phyloP scores from a whole-genome alignment of 345 rosid species.

The Toxicodendron radicans region DNA sequence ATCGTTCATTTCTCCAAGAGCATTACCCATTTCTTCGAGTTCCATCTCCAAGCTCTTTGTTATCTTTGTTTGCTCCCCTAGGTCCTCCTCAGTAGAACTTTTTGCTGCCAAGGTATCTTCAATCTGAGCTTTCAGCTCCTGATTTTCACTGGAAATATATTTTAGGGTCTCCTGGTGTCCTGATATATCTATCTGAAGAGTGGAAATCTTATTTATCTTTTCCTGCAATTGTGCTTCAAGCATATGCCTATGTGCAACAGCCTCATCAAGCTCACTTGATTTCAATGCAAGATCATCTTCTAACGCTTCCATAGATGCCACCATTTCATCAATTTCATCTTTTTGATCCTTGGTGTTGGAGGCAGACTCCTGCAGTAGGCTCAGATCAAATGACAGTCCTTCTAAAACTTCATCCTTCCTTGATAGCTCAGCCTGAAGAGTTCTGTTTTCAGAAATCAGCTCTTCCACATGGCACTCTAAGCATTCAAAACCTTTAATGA shows the following conservation, averaged over 20 bases:
- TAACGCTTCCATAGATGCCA: slow-evolving; percentile 57
- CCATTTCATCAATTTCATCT: slow-evolving; percentile 73
- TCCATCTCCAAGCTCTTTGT: slow-evolving; percentile 73
- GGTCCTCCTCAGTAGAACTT: slow-evolving; percentile 49
- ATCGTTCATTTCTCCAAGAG: slow-evolving; percentile 58
- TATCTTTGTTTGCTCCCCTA: slow-evolving; percentile 47
- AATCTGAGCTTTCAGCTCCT: slow-evolving; percentile 50
- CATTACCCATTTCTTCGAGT: slow-evolving; percentile 52
- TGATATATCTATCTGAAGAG: slow-evolving; percentile 47
- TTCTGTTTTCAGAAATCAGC: slow-evolving; percentile 51
- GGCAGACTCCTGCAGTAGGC: slow-evolving; percentile 89
- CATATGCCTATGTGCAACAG: slow-evolving; percentile 43
- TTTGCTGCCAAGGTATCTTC: slow-evolving; percentile 52
- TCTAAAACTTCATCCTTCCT: slow-evolving; percentile 83
- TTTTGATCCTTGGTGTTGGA: slow-evolving; percentile 73
- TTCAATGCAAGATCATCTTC: slow-evolving; percentile 67
- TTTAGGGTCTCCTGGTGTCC: slow-evolving; percentile 39
- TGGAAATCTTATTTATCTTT: slow-evolving; percentile 46
- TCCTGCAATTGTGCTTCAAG: slow-evolving; percentile 69
- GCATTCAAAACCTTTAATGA: slow-evolving; percentile 47
- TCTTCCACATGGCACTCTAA: slow-evolving; percentile 52
- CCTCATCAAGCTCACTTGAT: slow-evolving; percentile 58
- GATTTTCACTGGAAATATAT: slow-evolving; percentile 44
- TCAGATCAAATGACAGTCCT: slow-evolving; percentile 82
- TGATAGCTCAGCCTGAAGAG: slow-evolving; percentile 60